Conservation (phyloP, 768 basidiomycete species). For the Strobilomyces confusus region DNA sequence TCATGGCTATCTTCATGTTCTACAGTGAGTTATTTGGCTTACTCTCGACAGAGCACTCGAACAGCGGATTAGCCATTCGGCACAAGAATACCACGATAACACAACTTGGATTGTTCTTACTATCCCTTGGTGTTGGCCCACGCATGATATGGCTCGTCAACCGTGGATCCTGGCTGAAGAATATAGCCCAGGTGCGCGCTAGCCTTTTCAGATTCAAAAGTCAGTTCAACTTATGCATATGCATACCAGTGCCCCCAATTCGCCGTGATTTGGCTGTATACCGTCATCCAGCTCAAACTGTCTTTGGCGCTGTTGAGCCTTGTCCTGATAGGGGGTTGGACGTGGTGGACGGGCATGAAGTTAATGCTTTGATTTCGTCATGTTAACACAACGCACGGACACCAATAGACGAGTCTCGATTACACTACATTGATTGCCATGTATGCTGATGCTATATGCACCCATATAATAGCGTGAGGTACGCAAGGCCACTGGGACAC, state of each 20-base stretch:
- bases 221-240: background rate
- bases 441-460: conserved; percentile 7
- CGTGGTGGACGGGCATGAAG: conserved; percentile 61
- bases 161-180: conserved; percentile 61
- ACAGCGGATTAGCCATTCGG: conserved; percentile 43
- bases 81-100: conserved; percentile 52
- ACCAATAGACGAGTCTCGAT: background rate
- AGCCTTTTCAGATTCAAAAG: background rate
- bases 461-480: background rate
- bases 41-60: background rate
- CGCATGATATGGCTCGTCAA: conserved; percentile 72
- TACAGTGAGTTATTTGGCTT: conserved; percentile 20
- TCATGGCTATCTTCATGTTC: conserved; percentile 63
- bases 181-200: conserved; percentile 64
- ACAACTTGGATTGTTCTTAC: conserved; percentile 55
- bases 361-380: conserved; percentile 28
- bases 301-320: conserved; percentile 58
- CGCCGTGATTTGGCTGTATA: conserved; percentile 75
- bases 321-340: conserved; percentile 47
- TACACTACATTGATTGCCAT: background rate
- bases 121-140: conserved; percentile 55
- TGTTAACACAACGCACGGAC: background rate
- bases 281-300: conserved; percentile 66
- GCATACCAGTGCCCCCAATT: conserved; percentile 64
- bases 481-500: background rate